Conservation (phyloP, 805 yeast species). For the Hanseniaspora lachancei region DNA sequence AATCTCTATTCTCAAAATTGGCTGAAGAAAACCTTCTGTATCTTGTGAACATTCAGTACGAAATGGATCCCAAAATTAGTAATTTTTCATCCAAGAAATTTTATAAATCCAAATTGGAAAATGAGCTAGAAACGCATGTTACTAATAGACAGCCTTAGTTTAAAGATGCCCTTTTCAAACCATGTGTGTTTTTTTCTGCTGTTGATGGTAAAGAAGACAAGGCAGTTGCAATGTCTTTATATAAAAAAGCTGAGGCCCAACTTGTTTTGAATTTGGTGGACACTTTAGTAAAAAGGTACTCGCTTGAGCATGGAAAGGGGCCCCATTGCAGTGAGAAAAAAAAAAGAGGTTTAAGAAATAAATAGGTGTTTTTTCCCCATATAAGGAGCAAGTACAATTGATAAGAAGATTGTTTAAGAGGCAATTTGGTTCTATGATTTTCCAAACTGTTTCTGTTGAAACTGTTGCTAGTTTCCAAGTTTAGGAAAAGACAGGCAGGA, state of each 20-base stretch:
- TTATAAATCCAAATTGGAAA: constrained; percentile 56
- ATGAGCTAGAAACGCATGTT: constrained; percentile 61
- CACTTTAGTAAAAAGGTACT: constrained; percentile 34
- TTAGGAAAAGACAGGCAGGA: constrained; percentile 87
- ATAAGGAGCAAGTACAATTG: constrained; percentile 67
- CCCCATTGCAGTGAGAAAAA: constrained; percentile 23
- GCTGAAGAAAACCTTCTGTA: constrained; percentile 70
- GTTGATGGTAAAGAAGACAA: constrained; percentile 51
- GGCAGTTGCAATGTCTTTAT: constrained; percentile 52
- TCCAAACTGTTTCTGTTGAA: constrained; percentile 66
- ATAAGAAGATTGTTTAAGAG: constrained; percentile 48
- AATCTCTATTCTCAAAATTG: constrained; percentile 77
- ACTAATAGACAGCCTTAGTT: constrained; percentile 70
- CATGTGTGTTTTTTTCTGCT: constrained; percentile 69
- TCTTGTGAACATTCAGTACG: constrained; percentile 79
- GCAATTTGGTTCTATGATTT: constrained; percentile 52
- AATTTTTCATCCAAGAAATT: constrained; percentile 75
- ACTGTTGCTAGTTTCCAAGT: constrained; percentile 98
- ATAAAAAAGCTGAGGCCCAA: constrained; percentile 56
- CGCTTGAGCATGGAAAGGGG: not conserved
- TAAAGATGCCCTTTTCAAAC: constrained; percentile 38
- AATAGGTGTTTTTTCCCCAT: constrained; percentile 88
- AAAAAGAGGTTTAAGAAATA: constrained; percentile 48
- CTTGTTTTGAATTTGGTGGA: constrained; percentile 58
- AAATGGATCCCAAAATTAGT: constrained; percentile 93